These are phyloP conservation scores for Zoysia matrella DNA, from an alignment of 202 grass and related monocot species.

Conservation along the genomic window DNA sequence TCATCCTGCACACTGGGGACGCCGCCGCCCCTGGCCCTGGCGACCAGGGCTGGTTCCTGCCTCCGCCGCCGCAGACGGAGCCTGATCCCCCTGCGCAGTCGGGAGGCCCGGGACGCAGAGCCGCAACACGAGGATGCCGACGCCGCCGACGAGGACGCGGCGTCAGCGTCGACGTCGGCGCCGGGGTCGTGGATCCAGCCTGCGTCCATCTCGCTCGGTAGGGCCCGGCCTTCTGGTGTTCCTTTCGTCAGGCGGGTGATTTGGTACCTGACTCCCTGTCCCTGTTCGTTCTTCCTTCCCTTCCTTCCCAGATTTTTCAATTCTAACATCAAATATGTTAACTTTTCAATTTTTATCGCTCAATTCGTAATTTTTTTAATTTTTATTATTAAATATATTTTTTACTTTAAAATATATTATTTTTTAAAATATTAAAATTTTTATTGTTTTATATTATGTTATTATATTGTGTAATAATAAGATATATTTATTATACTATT, in stretches of 20 bases:
- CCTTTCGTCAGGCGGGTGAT: constrained; percentile 15
- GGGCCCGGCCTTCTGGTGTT: constrained; percentile 1
- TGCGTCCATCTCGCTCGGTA: constrained; percentile 33
- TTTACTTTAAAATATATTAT: no score
- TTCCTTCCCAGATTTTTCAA: no score
- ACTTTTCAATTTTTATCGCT: no score
- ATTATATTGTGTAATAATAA: no score
- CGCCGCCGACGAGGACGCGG: constrained; percentile 35
- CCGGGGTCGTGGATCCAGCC: neutral
- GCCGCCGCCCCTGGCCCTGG: neutral
- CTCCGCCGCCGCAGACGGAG: constrained; percentile 27
- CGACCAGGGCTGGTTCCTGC: neutral
- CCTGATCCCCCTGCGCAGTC: constrained; percentile 27
- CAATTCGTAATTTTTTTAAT: no score
- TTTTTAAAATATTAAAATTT: no score
- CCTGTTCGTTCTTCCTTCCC: neutral
- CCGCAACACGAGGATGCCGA: constrained; percentile 15
- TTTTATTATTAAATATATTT: no score
- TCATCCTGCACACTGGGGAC: constrained; percentile 38
- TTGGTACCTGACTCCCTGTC: neutral
- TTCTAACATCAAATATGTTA: no score
- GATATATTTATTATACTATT: no score
- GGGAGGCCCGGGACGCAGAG: constrained; percentile 12
- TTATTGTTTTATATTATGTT: no score
- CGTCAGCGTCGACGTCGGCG: neutral